Base-by-base conservation (phyloP, 1,139 yeast species). In the Tardiomyces digboiensis region DNA sequence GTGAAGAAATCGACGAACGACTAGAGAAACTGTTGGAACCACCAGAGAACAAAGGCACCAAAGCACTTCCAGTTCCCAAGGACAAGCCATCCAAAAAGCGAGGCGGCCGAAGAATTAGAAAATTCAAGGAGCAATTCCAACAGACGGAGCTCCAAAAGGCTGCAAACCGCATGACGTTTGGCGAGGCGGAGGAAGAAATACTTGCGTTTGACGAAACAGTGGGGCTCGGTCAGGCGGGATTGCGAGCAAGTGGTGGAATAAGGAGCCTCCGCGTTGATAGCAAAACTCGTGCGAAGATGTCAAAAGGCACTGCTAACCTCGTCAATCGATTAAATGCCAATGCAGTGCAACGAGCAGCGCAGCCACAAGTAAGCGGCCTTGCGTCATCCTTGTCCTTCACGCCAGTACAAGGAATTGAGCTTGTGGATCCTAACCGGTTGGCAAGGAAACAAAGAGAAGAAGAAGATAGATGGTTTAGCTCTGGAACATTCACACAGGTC, bases 151-250 rank as follows among this genome's bases (percentile, higher is more conserved):
- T 85, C 39, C 80, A 89, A 36, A 80, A 80, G 54, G 84, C 95
- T 2, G 95, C 87, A 54, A 88, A 89, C 59, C 76, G 85, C 54
- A 74, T 89, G 77, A 82, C 75, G 41, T 89, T 89, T 65, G 96
- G 95, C 7, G 74, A 80, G 53, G 70, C 71, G 49, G 94, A 85
- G 58, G 80, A 75, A 26, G 72, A 81, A n/a, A 33, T 33, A 19
- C 8, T n/a, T 10, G 37, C 37, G 6, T 21, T 52, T 43, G 95
- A 94, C 12, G 91, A 85, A 50, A 93, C 86, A 52, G 70, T 83
- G 37, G 96, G 95, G 0, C 58, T 86, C 45, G 95, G 95, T 3
- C 77, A 61, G 66, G 6, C 52, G 64, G 47, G 53, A 3, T 13
- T n/a, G 19, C 19, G 19, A n/a, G 59, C 39, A 64, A n/a, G 46